Evolutionary conservation across 495 filamentous ascomycete species (phyloP), one percentile per base, ranked within the genome.

Genomic region (Sordaria brevicollis): DNA sequence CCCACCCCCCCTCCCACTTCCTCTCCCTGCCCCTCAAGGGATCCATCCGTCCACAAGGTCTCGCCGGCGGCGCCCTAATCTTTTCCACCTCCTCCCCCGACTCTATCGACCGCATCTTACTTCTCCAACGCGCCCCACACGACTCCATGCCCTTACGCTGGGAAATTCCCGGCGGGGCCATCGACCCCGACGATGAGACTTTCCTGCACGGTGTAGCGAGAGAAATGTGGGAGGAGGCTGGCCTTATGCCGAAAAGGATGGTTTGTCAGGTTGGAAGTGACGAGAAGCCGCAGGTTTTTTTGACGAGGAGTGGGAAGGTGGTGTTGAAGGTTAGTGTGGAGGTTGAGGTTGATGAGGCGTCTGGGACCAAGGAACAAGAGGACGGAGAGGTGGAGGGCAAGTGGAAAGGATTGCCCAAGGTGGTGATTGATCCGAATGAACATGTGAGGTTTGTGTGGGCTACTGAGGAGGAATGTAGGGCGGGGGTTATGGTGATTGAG

Each of bases 161-260:
- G 86, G 86, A 89, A 75, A 74, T 84, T n/a, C 86, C 86, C 1
- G 87, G 87, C 43, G 87, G 87, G 34, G 78, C 79, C n/a, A 75
- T 77, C 68, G 86, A 89, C 71, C 67, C 68, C 37, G 79, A 81
- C 9, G 86, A 88, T 68, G 71, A 78, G 67, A 82, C 83, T 3
- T 70, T 88, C 17, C 74, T 88, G 37, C 81, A 86, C 70, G 82
- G 75, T 1, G 75, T 81, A 10, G 81, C 78, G 29, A 73, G 87
- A 13, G 86, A 89, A 76, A 66, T 89, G n/a, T 83, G 81, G 78
- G 87, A 89, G 78, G 87, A 89, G 77, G 80, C 81, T 15, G 83
- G 83, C 13, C 72, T 89, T 33, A 65, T 74, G 9, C 76, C 81
- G 34, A 75, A 36, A 39, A 70, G 68, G 19, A 77, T 88, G 29